Evolutionary conservation across 495 filamentous ascomycete genomes (phyloP), one percentile per base, ranked within the genome.

Genomic region (Venustampulla echinocandica): DNA sequence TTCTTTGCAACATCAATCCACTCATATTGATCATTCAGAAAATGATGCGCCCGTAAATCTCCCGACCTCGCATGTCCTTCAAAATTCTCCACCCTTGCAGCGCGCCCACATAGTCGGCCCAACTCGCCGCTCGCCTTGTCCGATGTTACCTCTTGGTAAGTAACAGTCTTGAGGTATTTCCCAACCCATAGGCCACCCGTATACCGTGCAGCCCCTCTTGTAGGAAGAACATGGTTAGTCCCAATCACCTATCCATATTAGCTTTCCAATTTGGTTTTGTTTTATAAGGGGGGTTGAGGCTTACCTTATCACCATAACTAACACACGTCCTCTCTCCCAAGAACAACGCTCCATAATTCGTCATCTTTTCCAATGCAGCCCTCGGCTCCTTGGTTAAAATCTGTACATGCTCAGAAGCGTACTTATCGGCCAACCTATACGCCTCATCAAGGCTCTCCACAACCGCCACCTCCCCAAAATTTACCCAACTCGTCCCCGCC

Each of bases 181-280:
- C 73, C 71, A 7, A 73, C 69, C 71, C 72, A 75, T 13, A 75
- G 57, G 1, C 71, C 71, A 4, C 70, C 70, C 0, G 71, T 74
- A 47, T 70, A 74, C 7, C 63, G 52, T 0, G 69, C 68, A 2
- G 69, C 70, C 27, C 66, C 68, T 4, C 63, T 58, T 0, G 73
- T 76, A 0, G 73, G 71, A 2, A 76, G 61, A 5, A 76, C 71
- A 49, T 75, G 73, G 51, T 76, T 75, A 1, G 73, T 76, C 3
- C 70, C 73, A 43, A 76, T 76, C 33, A 64, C 67, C 62, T 64
- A 20, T 10, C 13, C 6, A 30, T 7, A 13, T 7, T 25, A 27
- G 9, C 27, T 25, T 15, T 32, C 5, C 22, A 47, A 24, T 32
- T 32, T 22, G 13, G 34, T 35, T 45, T 23, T 25, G 35, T 23